Conservation (phyloP, 208 protist species). For the Balamuthia mandrillaris region DNA sequence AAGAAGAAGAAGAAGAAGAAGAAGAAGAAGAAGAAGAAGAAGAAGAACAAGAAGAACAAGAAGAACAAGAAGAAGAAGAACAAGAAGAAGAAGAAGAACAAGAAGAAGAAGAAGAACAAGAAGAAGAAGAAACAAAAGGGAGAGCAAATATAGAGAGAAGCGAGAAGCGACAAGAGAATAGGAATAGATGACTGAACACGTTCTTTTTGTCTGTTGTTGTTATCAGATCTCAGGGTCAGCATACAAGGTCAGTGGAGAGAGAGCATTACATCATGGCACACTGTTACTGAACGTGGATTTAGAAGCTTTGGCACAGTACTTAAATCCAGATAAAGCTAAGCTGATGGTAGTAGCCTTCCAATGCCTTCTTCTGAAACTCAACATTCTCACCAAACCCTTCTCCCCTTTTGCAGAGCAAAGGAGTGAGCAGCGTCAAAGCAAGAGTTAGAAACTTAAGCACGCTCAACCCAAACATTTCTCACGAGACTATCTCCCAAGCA, state of each 20-base stretch:
- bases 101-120: no score
- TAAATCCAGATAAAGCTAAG: slow-evolving; percentile 36
- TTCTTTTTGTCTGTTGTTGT: no score
- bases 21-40: no score
- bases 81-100: no score
- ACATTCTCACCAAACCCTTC: background rate
- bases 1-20: no score
- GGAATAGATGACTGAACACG: no score
- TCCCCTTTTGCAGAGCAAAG: slow-evolving; percentile 2
- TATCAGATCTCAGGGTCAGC: slow-evolving; percentile 10
- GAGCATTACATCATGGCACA: slow-evolving; percentile 26
- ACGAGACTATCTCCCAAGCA: slow-evolving; percentile 3
- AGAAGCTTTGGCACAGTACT: background rate
- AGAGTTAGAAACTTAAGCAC: slow-evolving; percentile 12
- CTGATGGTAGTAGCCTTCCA: background rate
- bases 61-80: no score
- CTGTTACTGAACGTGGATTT: slow-evolving; percentile 39
- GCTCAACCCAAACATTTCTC: slow-evolving; percentile 7
- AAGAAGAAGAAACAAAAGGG: no score
- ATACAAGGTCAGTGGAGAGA: background rate
- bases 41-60: no score
- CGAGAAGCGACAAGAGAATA: no score
- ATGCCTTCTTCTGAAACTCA: background rate
- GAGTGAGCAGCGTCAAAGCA: slow-evolving; percentile 23
- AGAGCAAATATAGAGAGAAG: no score